Percentiles rank a stretch among this genome's conserved stretches.
These are phyloP conservation scores for Elsinoe batatas DNA, from an alignment of 2,329 filamentous ascomycete genomes.

Conservation along the genomic window DNA sequence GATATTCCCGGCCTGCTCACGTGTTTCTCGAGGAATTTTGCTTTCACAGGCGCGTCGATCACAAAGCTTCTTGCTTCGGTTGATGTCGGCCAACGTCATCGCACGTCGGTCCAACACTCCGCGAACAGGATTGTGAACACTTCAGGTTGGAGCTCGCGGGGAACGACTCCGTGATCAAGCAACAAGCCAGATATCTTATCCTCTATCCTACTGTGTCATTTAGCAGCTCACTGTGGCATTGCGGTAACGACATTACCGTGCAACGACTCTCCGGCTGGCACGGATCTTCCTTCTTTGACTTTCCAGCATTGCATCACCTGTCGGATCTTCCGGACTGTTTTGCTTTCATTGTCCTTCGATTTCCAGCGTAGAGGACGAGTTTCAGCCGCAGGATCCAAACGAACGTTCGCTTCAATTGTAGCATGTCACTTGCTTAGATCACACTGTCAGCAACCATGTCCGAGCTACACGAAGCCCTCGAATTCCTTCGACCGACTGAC, in stretches of 20 bases:
- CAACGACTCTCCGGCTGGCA: background rate
- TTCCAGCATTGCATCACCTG: slow-evolving; percentile 7
- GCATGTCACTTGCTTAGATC: background rate
- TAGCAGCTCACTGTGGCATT: background rate
- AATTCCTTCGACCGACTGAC: slow-evolving; percentile 34
- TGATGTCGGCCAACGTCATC: background rate
- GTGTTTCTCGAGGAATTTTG: background rate
- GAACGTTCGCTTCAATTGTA: too few relatives aligned
- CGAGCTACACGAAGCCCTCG: slow-evolving; percentile 38
- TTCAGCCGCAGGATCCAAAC: background rate
- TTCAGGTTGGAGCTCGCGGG: too few relatives aligned
- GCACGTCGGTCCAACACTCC: background rate
- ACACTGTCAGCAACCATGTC: slow-evolving; percentile 24
- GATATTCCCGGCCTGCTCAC: too few relatives aligned
- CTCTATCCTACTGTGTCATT: too few relatives aligned
- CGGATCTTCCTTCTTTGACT: background rate
- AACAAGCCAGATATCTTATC: too few relatives aligned
- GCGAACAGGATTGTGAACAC: background rate
- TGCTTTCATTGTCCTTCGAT: background rate
- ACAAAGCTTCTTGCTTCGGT: background rate
- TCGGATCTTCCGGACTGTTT: slow-evolving; percentile 5
- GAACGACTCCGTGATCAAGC: too few relatives aligned
- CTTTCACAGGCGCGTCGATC: background rate
- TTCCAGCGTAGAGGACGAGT: background rate
- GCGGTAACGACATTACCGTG: background rate